Evolutionary conservation across 2,329 filamentous ascomycete species (phyloP), one percentile per base, ranked within the genome.

Genomic region (Colletotrichum melonis): DNA sequence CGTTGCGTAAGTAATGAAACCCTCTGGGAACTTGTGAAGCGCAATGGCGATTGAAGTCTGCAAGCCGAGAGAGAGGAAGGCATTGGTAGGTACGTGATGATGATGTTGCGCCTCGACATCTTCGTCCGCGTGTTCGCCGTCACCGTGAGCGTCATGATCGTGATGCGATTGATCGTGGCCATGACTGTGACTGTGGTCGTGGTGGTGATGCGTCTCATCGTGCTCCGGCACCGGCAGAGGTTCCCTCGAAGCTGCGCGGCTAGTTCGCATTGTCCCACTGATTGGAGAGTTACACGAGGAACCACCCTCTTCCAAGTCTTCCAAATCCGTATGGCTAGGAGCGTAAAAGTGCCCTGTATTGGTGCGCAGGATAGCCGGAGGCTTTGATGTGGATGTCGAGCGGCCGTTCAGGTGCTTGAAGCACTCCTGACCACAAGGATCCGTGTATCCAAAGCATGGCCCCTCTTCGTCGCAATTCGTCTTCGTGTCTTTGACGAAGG

Each of bases 1-100:
- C 11, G 97, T 98, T 11, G 97, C 96, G 81, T 97, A 99, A 1
- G 96, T 98, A 77, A 99, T 92, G 81, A 93, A 93, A 26, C 91
- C 91, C 78, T 93, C 97, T 1, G 97, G 97, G 46, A 98, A 93
- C 81, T 99, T 99, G 86, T 99, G 97, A 1, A 99, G 87, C 8
- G 96, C 95, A 75, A 99, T 98, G 6, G 97, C 97, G 63, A 98
- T 92, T 19, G 94, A 96, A 0, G 97, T 98, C 82, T 99, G 97
- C 1, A 99, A 89, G n/a, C 97, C 95, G 73, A 98, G 97, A 65
- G 94, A 94, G 75, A 98, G 87, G 81, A 98, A 99, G 6, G 94
- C 95, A 79, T 98, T 98, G 74, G 94, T 92, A 0, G 96, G 94
- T 3, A 98, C 96, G 81, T 99, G 97, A 82, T 99, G 96, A 79